Evolutionary conservation across 2,329 filamentous ascomycete species (phyloP).

Genomic region (Colletotrichum spinosum): DNA sequence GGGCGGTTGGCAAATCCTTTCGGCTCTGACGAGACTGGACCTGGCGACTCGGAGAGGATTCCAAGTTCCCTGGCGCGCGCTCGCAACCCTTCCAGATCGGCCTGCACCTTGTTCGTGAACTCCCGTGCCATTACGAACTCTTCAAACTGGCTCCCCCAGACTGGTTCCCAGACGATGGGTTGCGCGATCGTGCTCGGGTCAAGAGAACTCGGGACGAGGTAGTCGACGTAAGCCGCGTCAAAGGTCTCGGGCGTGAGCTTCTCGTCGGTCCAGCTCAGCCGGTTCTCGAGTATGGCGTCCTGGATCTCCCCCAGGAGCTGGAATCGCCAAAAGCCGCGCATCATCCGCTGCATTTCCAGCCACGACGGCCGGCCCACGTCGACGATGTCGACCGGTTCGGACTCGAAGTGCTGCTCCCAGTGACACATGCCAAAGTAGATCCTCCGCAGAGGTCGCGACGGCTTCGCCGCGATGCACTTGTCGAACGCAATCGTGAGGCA

Average conservation of each 20-base stretch:
- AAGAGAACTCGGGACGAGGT: background rate
- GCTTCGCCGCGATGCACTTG: too few relatives aligned
- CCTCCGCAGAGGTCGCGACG: background rate
- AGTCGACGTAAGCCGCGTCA: background rate
- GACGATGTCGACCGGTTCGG: background rate
- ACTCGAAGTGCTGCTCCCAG: background rate
- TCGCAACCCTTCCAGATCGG: too few relatives aligned
- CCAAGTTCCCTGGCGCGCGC: too few relatives aligned
- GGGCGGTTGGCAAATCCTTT: too few relatives aligned
- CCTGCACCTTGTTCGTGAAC: too few relatives aligned
- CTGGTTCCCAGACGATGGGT: background rate
- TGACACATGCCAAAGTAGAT: background rate
- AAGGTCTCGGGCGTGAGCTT: background rate
- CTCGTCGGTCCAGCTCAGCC: background rate
- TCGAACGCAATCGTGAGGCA: too few relatives aligned
- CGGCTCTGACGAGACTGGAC: too few relatives aligned
- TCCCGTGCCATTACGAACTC: too few relatives aligned
- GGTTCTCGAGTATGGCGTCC: background rate
- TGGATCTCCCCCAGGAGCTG: constrained; percentile 1
- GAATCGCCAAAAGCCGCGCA: constrained; percentile 5
- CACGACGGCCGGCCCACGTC: background rate
- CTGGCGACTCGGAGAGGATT: too few relatives aligned
- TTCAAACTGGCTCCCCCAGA: too few relatives aligned
- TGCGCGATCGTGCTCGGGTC: background rate
- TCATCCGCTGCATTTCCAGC: constrained; percentile 2